Base-by-base conservation (phyloP, 2,329 filamentous ascomycete genomes). In the Epichloe festucae region DNA sequence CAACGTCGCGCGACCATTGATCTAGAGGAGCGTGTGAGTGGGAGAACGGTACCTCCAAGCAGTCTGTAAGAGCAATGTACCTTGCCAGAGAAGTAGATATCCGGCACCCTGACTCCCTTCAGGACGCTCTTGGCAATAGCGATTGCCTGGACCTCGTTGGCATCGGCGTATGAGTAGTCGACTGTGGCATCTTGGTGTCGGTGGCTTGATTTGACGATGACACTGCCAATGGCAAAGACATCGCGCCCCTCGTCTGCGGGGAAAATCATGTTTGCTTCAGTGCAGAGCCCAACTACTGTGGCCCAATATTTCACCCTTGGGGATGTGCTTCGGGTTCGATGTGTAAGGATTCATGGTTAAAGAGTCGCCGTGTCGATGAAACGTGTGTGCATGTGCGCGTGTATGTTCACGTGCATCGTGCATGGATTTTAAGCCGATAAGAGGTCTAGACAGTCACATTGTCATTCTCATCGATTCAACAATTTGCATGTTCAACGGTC, bases 121-220 rank as follows among this genome's bases (percentile, higher is more conserved):
- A 70, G 48, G 10, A 57, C 53, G 2, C 48, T 52, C 52, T 57
- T 63, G 21, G 63, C 67, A n/a, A 70, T 36, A 50, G 55, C 49
- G 55, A 59, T 61, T 21, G 66, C 69, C n/a, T 58, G 41, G 2
- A 65, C 50, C 52, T 73, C 70, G 53, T 73, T 73, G 3, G 60
- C 61, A 58, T 73, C 70, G 14, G 65, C 64, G 50, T 64, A 69
- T 11, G 68, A 67, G 57, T 65, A 72, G 55, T 70, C 65, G 52
- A 52, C 48, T 41, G 46, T 51, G 3, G 23, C 31, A 19, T 49
- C 21, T 5, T 52, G 36, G 41, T 67, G 61, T 12, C 66, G 60
- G 55, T 69, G 65, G 34, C 61, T 62, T 5, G 68, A 69, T 54
- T 70, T 70, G 53, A 70, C 52, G 40, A 70, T 70, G 17, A 72